These are phyloP conservation scores for Picochlorum sp. DNA, from an alignment of 139 green algal genomes.

Conservation along the genomic window DNA sequence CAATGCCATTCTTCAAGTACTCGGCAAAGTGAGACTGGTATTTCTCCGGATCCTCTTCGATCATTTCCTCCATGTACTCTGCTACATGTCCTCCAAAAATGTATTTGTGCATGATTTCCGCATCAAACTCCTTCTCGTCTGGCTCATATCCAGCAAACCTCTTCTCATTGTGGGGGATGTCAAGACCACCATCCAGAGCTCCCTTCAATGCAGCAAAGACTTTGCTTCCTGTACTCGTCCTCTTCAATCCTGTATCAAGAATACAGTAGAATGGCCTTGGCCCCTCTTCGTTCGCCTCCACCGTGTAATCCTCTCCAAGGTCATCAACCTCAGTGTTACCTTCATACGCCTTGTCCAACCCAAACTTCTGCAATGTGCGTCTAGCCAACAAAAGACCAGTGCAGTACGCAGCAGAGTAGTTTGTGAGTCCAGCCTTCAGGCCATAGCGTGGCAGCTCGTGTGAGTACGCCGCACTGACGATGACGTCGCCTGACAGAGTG, in stretches of 20 bases:
- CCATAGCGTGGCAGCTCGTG: conserved; percentile 92
- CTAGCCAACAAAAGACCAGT: conserved; percentile 90
- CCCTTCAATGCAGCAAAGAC: conserved; percentile 56
- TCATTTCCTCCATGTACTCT: conserved; percentile 96
- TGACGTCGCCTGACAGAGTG: conserved; percentile 87
- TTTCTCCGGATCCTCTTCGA: conserved; percentile 96
- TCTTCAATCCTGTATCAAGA: conserved; percentile 94
- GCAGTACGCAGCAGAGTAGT: conserved; percentile 94
- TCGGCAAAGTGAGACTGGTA: conserved; percentile 83
- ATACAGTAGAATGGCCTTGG: conserved; percentile 89
- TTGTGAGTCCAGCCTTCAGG: conserved; percentile 88
- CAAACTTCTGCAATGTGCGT: conserved; percentile 88
- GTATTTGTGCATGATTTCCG: conserved; percentile 85
- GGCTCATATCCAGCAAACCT: conserved; percentile 88
- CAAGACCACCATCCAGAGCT: conserved; percentile 90
- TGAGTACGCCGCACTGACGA: conserved; percentile 79
- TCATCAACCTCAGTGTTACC: conserved; percentile 34
- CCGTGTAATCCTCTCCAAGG: conserved; percentile 93
- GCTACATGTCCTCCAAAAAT: conserved; percentile 89
- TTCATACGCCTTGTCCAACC: conserved; percentile 82
- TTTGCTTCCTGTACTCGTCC: conserved; percentile 90
- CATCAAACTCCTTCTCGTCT: conserved; percentile 83
- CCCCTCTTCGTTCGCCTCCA: conserved; percentile 82
- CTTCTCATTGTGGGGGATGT: conserved; percentile 99
- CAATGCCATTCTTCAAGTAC: conserved; percentile 80